These are phyloP conservation scores for Porcisia deanei DNA, from an alignment of 208 protist species.

Conservation along the genomic window DNA sequence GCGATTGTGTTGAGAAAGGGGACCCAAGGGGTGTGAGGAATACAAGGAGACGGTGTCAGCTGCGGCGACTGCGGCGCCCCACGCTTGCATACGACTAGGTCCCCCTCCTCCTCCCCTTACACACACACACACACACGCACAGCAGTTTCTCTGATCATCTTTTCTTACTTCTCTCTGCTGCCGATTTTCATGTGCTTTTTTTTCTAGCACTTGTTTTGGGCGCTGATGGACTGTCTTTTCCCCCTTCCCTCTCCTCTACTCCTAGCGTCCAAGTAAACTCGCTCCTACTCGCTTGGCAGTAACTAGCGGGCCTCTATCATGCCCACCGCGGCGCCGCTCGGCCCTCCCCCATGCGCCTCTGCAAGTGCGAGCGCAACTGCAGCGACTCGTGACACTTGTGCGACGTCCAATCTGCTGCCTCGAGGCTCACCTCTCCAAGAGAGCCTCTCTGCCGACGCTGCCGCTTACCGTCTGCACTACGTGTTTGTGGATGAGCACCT, in stretches of 20 bases:
- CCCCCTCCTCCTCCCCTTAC: too few relatives aligned
- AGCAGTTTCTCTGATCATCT: background rate
- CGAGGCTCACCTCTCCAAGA: background rate
- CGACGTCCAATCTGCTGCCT: background rate
- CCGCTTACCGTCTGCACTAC: constrained; percentile 27
- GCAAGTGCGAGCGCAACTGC: background rate
- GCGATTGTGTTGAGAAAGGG: too few relatives aligned
- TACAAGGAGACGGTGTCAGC: too few relatives aligned
- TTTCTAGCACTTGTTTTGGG: background rate
- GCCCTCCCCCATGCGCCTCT: background rate
- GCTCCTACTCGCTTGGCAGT: background rate
- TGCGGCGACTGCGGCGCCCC: too few relatives aligned
- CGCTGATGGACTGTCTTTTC: background rate
- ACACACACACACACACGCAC: too few relatives aligned
- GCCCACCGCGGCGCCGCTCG: background rate
- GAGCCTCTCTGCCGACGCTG: background rate
- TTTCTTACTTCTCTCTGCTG: background rate
- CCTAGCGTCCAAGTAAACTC: background rate
- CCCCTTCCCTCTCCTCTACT: background rate
- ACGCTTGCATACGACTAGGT: too few relatives aligned
- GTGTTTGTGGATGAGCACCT: constrained; percentile 33
- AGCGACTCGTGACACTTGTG: background rate
- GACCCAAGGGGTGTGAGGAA: too few relatives aligned
- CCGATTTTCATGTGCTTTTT: background rate
- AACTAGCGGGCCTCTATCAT: background rate